Conservation (phyloP, 805 yeast species). For the Wickerhamiella azymoides region DNA sequence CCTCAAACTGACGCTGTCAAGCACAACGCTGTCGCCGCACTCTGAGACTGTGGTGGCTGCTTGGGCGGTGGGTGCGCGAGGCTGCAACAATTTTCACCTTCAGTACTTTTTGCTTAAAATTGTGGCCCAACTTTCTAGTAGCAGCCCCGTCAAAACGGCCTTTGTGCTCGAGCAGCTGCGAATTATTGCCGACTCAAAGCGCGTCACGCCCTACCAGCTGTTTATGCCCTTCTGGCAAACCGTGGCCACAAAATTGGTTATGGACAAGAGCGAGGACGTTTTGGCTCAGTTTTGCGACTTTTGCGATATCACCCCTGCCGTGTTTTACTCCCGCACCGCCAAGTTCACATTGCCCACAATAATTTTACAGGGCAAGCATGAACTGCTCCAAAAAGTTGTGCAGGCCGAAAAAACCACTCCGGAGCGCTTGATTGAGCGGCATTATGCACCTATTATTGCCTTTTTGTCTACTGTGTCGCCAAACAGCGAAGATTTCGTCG, state of each 20-base stretch:
- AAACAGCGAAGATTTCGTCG: slow-evolving; percentile 1
- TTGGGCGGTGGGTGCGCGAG: slow-evolving; percentile 51
- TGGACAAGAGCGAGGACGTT: slow-evolving; percentile 35
- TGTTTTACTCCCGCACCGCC: slow-evolving; percentile 55
- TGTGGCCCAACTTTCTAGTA: slow-evolving; percentile 50
- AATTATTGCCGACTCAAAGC: slow-evolving; percentile 41
- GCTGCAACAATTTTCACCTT: slow-evolving; percentile 52
- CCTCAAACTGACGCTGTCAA: not conserved
- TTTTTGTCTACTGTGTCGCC: not conserved
- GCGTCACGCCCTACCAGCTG: slow-evolving; percentile 62
- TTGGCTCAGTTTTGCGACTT: slow-evolving; percentile 50
- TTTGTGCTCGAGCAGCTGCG: slow-evolving; percentile 53
- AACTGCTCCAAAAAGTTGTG: slow-evolving; percentile 35
- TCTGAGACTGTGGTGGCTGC: slow-evolving; percentile 27
- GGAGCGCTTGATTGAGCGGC: not conserved
- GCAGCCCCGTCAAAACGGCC: slow-evolving; percentile 50
- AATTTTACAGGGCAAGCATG: slow-evolving; percentile 33
- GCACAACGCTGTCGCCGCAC: not conserved
- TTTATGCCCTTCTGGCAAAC: slow-evolving; percentile 68
- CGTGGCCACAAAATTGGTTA: slow-evolving; percentile 47
- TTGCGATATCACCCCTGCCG: slow-evolving; percentile 45
- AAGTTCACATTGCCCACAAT: slow-evolving; percentile 66
- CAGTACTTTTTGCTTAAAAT: slow-evolving; percentile 53
- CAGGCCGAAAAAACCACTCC: not conserved
- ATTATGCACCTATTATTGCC: slow-evolving; percentile 5